These are phyloP conservation scores for Ogataea haglerorum DNA, from an alignment of 805 yeast species.

Conservation along the genomic window DNA sequence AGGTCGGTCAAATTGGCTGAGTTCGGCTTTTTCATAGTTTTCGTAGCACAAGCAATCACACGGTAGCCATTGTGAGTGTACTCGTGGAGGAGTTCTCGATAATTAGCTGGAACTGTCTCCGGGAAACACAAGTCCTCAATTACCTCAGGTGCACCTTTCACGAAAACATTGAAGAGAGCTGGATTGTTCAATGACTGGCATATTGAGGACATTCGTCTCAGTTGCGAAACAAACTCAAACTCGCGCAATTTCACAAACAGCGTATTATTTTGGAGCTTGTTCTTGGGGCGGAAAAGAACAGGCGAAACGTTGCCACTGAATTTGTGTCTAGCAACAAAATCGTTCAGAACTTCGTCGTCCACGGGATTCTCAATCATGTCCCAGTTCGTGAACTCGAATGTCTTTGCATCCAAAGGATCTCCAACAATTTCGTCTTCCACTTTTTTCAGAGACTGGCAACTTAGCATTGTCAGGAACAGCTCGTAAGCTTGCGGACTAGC, in stretches of 20 bases:
- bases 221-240: constrained; percentile 79
- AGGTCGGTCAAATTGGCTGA: constrained; percentile 34
- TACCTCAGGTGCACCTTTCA: constrained; percentile 98
- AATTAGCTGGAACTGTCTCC: constrained; percentile 69
- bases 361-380: constrained; percentile 62
- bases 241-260: constrained; percentile 41
- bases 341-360: constrained; percentile 27
- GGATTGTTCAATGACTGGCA: constrained; percentile 43
- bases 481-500: constrained; percentile 26
- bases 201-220: constrained; percentile 89
- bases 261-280: constrained; percentile 25
- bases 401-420: constrained; percentile 89
- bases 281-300: constrained; percentile 45
- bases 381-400: constrained; percentile 91
- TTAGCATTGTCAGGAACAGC: constrained; percentile 48
- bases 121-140: constrained; percentile 74
- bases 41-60: constrained; percentile 88
- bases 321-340: constrained; percentile 25
- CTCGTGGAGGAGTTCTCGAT: constrained; percentile 66
- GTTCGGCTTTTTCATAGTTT: constrained; percentile 33
- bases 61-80: constrained; percentile 94
- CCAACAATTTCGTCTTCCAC: constrained; percentile 83
- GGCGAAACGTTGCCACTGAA: constrained; percentile 44
- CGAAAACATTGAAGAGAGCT: constrained; percentile 44
- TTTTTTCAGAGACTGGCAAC: constrained; percentile 83